Evolutionary conservation across 306 rosid genomes (phyloP).

Genomic region (Castanospermum australe): DNA sequence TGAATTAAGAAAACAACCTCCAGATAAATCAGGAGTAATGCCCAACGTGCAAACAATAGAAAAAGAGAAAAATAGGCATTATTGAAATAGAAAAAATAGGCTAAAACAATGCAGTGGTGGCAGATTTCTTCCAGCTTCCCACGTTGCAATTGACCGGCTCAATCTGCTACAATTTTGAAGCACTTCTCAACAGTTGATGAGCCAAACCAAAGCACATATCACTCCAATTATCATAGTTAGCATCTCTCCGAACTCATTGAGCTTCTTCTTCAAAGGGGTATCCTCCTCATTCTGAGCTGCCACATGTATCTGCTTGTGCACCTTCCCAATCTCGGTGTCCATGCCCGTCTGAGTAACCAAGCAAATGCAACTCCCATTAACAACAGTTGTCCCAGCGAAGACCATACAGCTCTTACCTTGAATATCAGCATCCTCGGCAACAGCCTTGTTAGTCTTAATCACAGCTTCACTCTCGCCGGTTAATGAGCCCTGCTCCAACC

Average conservation of each 20-base stretch:
- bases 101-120: too few species aligned
- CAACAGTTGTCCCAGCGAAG: constrained; percentile 73
- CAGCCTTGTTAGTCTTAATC: constrained; percentile 44
- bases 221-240: constrained; percentile 52
- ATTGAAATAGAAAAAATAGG: too few species aligned
- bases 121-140: too few species aligned
- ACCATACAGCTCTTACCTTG: constrained; percentile 58
- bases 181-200: too few species aligned
- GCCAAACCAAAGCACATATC: constrained; percentile 50
- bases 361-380: constrained; percentile 72
- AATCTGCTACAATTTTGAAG: too few species aligned
- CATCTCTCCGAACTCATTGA: constrained; percentile 53
- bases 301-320: constrained; percentile 71
- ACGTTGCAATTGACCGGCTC: too few species aligned
- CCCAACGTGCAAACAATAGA: too few species aligned
- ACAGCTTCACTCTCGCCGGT: constrained; percentile 68
- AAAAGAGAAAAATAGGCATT: too few species aligned
- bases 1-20: too few species aligned
- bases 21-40: too few species aligned
- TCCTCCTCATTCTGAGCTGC: constrained; percentile 69
- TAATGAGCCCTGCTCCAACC: constrained; percentile 59
- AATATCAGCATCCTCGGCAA: constrained; percentile 48
- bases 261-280: constrained; percentile 82
- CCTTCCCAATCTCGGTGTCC: constrained; percentile 77
- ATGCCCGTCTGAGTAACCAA: constrained; percentile 71